These are phyloP conservation scores for Malassezia slooffiae DNA, from an alignment of 1,284 basidiomycete genomes.

Conservation along the genomic window DNA sequence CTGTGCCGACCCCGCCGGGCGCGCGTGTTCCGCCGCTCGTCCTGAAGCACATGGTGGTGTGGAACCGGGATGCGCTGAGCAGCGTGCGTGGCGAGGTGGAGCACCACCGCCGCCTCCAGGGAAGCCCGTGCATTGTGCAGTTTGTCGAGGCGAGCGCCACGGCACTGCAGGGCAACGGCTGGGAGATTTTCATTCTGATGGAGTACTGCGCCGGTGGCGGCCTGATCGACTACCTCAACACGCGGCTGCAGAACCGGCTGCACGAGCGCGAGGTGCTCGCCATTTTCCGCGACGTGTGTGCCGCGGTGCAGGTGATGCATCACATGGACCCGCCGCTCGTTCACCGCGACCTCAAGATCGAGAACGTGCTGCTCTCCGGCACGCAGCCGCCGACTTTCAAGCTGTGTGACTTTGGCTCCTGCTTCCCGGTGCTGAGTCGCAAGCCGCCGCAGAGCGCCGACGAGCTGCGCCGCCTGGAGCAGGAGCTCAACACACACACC, in stretches of 20 bases:
- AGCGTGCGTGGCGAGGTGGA: constrained; percentile 97
- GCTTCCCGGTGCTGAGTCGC: constrained; percentile 53
- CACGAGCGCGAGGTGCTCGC: constrained; percentile 91
- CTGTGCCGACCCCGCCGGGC: too few relatives aligned
- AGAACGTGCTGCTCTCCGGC: constrained; percentile 74
- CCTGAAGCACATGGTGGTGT: constrained; percentile 88
- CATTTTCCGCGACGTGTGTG: constrained; percentile 58
- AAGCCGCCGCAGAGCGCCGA: constrained; percentile 30
- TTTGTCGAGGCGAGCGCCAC: constrained; percentile 68
- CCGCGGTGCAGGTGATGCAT: constrained; percentile 60
- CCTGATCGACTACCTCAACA: constrained; percentile 99
- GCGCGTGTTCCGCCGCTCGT: constrained; percentile 52
- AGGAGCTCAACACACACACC: constrained; percentile 85
- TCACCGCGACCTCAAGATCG: constrained; percentile 87
- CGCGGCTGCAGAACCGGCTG: constrained; percentile 78
- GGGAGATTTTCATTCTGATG: constrained; percentile 98
- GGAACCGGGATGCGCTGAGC: constrained; percentile 75
- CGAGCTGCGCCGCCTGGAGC: constrained; percentile 66
- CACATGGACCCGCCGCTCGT: constrained; percentile 75
- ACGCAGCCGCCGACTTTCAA: constrained; percentile 57
- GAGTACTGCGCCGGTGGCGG: constrained; percentile 86
- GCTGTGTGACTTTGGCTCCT: constrained; percentile 95
- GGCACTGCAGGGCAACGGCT: constrained; percentile 55
- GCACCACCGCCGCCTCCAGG: constrained; percentile 70
- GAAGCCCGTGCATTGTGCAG: constrained; percentile 74